These are phyloP conservation scores for Brassica juncea DNA, from an alignment of 345 rosid genomes.

Conservation along the genomic window DNA sequence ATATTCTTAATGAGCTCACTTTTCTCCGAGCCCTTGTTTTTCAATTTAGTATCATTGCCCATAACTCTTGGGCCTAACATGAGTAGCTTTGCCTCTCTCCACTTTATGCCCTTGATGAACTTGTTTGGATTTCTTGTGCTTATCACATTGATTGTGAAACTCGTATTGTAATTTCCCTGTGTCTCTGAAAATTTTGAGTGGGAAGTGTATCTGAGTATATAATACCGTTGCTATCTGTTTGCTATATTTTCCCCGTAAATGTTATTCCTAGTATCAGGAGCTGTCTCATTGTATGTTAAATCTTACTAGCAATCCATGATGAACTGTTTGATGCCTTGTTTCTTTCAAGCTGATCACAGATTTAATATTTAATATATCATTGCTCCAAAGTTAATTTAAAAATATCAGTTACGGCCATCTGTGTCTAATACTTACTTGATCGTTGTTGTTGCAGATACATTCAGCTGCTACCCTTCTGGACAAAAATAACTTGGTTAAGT, in stretches of 20 bases:
- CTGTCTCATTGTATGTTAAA: constrained; percentile 6
- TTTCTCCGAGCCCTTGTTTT: background rate
- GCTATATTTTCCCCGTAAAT: background rate
- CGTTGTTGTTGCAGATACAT: constrained; percentile 60
- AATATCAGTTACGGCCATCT: background rate
- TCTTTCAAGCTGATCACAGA: constrained; percentile 5
- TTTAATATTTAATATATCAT: background rate
- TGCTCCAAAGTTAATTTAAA: background rate
- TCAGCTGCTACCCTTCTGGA: constrained; percentile 90
- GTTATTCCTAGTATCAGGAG: constrained; percentile 1
- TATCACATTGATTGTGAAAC: background rate
- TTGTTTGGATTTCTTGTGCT: constrained; percentile 20
- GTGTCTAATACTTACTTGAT: constrained; percentile 18
- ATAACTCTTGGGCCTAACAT: background rate
- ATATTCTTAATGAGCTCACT: background rate
- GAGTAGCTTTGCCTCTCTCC: constrained; percentile 9
- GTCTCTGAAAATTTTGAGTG: background rate
- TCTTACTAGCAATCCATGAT: constrained; percentile 11
- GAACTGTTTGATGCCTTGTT: constrained; percentile 13
- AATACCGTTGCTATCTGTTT: constrained; percentile 1
- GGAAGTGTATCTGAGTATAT: constrained; percentile 13
- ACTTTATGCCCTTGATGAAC: constrained; percentile 11
- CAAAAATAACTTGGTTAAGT: constrained; percentile 84
- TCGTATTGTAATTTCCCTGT: background rate
- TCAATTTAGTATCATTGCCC: background rate